Conservation (phyloP, 768 basidiomycete genomes). For the Hysterangium stoloniferum region DNA sequence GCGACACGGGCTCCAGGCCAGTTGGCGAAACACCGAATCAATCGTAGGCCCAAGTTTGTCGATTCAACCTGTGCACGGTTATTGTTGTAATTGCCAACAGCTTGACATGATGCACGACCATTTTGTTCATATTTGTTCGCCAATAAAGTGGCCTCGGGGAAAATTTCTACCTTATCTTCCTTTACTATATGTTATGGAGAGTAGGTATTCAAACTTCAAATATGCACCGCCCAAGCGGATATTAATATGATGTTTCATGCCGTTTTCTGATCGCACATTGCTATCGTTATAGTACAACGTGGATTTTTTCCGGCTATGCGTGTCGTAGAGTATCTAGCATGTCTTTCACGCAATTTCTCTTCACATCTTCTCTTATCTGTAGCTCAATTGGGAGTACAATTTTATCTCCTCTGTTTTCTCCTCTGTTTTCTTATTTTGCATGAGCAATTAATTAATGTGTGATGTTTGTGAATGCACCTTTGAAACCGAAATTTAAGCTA, state of each 20-base stretch:
- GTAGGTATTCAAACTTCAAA: slow-evolving; percentile 6
- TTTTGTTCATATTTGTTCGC: slow-evolving; percentile 3
- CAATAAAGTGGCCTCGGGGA: background rate
- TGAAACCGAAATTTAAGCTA: too few species aligned
- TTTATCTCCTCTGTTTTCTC: too few species aligned
- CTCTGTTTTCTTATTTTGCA: too few species aligned
- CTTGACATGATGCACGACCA: background rate
- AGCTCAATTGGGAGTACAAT: background rate
- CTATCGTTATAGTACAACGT: background rate
- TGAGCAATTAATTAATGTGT: too few species aligned
- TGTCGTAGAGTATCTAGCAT: too few species aligned
- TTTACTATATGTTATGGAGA: slow-evolving; percentile 6
- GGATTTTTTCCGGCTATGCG: too few species aligned
- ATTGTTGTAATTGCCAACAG: background rate
- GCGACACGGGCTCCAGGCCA: slow-evolving; percentile 3
- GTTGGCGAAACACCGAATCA: background rate
- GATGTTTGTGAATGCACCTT: too few species aligned
- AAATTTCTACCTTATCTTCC: background rate
- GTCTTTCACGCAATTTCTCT: background rate
- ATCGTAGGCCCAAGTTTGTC: background rate
- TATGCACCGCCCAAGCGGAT: slow-evolving; percentile 7
- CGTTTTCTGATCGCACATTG: background rate
- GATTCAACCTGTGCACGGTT: background rate
- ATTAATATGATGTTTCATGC: slow-evolving; percentile 4
- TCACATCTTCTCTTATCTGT: background rate